These are phyloP conservation scores for Cyclostephanos tholiformis DNA, from an alignment of 108 stramenopile species.

Conservation along the genomic window DNA sequence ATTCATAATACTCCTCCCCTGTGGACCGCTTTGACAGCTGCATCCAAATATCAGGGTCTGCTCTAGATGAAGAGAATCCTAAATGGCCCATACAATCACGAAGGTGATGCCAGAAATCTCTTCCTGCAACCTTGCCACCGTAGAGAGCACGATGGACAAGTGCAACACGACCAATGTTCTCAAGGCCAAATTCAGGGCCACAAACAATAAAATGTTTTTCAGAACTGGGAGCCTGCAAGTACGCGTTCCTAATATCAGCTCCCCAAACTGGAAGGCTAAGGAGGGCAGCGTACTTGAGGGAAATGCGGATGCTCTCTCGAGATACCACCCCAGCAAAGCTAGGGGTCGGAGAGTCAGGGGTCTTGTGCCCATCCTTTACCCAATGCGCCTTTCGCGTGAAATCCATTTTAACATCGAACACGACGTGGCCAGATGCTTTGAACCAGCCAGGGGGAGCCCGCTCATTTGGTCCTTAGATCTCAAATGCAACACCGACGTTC, in stretches of 20 bases:
- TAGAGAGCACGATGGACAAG: no score
- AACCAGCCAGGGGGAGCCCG: background rate
- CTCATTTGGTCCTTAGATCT: background rate
- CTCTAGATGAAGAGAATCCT: no score
- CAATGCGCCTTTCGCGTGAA: background rate
- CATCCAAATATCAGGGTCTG: no score
- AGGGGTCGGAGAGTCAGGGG: background rate
- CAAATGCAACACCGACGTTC: background rate
- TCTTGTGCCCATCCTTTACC: constrained; percentile 10
- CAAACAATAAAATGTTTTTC: constrained; percentile 7
- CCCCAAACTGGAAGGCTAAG: background rate
- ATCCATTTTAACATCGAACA: background rate
- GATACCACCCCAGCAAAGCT: constrained; percentile 2
- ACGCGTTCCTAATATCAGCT: constrained; percentile 1
- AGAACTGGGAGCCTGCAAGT: constrained; percentile 3
- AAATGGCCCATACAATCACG: no score
- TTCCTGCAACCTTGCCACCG: no score
- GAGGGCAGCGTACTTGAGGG: background rate
- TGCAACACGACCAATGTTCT: no score
- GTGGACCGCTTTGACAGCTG: no score
- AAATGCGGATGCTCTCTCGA: constrained; percentile 2
- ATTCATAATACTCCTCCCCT: no score
- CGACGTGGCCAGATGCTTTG: background rate
- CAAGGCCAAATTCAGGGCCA: constrained; percentile 21
- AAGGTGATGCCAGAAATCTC: no score